Evolutionary conservation across 768 basidiomycete genomes (phyloP), one percentile per base, ranked within the genome.

Genomic region (Suillus subluteus): DNA sequence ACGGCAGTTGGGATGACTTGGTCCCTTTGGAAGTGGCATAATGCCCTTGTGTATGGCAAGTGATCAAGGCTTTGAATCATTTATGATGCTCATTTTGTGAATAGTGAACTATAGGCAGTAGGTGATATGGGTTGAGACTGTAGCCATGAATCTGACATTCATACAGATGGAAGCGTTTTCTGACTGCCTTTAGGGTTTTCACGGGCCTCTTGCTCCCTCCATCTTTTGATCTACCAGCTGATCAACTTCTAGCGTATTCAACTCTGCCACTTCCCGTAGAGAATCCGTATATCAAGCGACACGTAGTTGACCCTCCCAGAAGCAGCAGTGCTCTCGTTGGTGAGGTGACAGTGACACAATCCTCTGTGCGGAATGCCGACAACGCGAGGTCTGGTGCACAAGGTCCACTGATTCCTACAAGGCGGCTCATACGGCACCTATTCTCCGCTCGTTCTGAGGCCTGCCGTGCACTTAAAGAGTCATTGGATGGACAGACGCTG

Each of bases 11-110:
- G 68, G 5, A 74, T 77, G 12, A 73, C 79, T 7, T 77, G 76
- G 68, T 52, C 81, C 21, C 71, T 86, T 11, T 75, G 80, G 21
- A 78, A 76, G 58, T 86, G 84, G 83, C 85, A 87, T 69, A 79
- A 78, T 44, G 62, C 75, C 37, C 76, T 86, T 50, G 76, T 83
- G 16, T 72, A 73, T 69, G 72, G 82, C 82, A 62, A 68, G 73
- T 74, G 48, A 18, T 55, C 6, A 40, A 52, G 16, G 50, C 21
- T 26, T 18, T 55, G 12, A 30, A 58, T 8, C 6, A 23, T 13
- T 30, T 30, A 1, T 21, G 2, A 61, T 32, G 40, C 52, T 38
- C 30, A 65, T 35, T 44, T 3, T 23, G 8, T 46, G 26, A 16
- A 63, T 26, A 72, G 64, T 37, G 8, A 63, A 67, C 61, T 65